Conservation (phyloP, 352 stramenopile genomes). For the Phytopythium cucurbitacearum region DNA sequence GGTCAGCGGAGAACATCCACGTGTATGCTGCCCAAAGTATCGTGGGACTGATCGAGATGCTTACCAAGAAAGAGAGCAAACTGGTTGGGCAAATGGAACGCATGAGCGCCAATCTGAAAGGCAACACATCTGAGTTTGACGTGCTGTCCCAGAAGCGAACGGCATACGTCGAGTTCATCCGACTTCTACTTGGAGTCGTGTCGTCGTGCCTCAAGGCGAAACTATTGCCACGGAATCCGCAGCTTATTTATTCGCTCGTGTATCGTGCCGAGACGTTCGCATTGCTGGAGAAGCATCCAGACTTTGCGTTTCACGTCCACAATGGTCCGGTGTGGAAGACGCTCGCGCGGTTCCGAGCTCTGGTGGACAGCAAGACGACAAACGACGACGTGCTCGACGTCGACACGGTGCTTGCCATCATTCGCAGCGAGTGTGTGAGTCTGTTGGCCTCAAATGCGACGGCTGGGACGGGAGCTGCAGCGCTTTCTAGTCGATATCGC, state of each 20-base stretch:
- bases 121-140: constrained; percentile 32
- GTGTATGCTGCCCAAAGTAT: constrained; percentile 68
- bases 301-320: constrained; percentile 55
- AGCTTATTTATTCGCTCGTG: constrained; percentile 86
- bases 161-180: constrained; percentile 78
- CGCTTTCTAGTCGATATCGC: background rate
- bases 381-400: constrained; percentile 52
- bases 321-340: constrained; percentile 63
- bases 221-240: constrained; percentile 65
- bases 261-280: constrained; percentile 62
- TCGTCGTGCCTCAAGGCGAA: constrained; percentile 62
- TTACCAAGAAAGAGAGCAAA: constrained; percentile 72
- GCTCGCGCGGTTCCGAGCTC: constrained; percentile 49
- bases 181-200: constrained; percentile 57
- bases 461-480: constrained; percentile 10
- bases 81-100: constrained; percentile 44
- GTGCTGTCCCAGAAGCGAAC: constrained; percentile 45
- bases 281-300: constrained; percentile 45
- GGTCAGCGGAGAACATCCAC: constrained; percentile 68
- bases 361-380: constrained; percentile 63
- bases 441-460: constrained; percentile 45
- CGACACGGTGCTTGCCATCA: constrained; percentile 57
- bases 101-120: constrained; percentile 6
- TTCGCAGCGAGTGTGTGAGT: constrained; percentile 65
- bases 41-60: constrained; percentile 61